Evolutionary conservation across 1,284 basidiomycete genomes (phyloP), one percentile per base, ranked within the genome.

Genomic region (Garcileccinum viscosum): DNA sequence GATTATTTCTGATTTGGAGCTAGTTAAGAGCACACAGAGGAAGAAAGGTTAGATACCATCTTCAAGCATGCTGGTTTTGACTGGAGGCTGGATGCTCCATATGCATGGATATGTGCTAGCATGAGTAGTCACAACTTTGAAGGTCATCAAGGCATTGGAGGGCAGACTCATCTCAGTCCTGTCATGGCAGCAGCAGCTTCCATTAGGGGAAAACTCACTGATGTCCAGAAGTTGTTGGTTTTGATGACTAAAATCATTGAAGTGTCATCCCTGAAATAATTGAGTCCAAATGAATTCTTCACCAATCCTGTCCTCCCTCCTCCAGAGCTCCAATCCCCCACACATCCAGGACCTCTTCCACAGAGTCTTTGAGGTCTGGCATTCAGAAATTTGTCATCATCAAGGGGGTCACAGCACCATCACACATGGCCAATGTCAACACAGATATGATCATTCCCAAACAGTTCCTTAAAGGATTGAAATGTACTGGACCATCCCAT

Each of bases 41-140:
- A 91, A 33, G 96, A 98, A 78, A 96, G 96, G 50, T 86, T 98
- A 70, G 96, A 98, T 77, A 88, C 87, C 67, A 86, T 98, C 77
- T 97, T 98, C 87, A 95, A 92, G 81, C 93, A 95, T 64, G 96
- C 96, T 35, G 97, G 97, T 27, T 98, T 98, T 77, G 97, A 98
- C 80, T 98, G 96, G 96, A 89, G 96, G 97, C 97, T 37, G 96
- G 96, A 38, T 98, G 96, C 81, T 98, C 97, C 38, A 98, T 98
- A 97, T 98, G 96, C 82, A 82, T 98, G 71, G 97, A 96, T 58
- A 98, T 98, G 96, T 78, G 96, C 97, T 8, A 96, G 94, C 76
- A 98, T 97, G 53, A 97, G 95, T 79, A 98, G 98, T 84, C 92
- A 97, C 72, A 98, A 98, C 84, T 98, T 98, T 77, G 96, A 98